phyloP scores from a whole-genome alignment of 2,329 filamentous ascomycete species.

The Phoma sp. region DNA sequence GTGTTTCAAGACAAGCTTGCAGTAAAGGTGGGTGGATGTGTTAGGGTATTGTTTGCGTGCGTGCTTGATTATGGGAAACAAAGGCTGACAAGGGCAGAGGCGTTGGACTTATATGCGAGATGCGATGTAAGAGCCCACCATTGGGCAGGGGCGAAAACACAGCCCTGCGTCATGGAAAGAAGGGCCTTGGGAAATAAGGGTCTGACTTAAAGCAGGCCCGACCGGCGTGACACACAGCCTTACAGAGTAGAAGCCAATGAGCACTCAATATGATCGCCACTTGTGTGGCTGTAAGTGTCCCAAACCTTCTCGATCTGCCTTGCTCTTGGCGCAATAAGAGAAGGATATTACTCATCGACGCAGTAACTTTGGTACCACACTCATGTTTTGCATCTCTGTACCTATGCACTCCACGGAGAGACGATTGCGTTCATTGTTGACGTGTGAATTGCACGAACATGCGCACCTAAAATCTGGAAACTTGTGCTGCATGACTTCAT shows the following conservation, averaged over 20 bases:
- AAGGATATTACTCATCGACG: not conserved
- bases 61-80: not conserved
- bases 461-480: not conserved
- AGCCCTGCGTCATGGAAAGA: conserved; percentile 12
- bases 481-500: conserved; percentile 12
- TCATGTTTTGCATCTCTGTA: not conserved
- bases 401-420: not conserved
- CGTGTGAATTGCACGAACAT: conserved; percentile 8
- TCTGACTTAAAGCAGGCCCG: not conserved
- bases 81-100: conserved; percentile 1
- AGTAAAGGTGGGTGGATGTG: not conserved
- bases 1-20: not conserved
- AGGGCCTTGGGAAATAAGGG: not conserved
- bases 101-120: conserved; percentile 4
- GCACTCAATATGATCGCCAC: not conserved
- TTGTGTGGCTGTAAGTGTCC: conserved; percentile 2
- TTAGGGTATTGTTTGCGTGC: not conserved
- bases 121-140: not conserved
- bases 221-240: conserved; percentile 7
- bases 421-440: not conserved
- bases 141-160: conserved; percentile 11
- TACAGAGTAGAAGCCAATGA: conserved; percentile 8
- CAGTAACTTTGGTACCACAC: no score
- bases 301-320: not conserved
- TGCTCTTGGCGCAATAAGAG: conserved; percentile 10